phyloP scores from a whole-genome alignment of 2,329 filamentous ascomycete species.

The Cladosporium halotolerans region DNA sequence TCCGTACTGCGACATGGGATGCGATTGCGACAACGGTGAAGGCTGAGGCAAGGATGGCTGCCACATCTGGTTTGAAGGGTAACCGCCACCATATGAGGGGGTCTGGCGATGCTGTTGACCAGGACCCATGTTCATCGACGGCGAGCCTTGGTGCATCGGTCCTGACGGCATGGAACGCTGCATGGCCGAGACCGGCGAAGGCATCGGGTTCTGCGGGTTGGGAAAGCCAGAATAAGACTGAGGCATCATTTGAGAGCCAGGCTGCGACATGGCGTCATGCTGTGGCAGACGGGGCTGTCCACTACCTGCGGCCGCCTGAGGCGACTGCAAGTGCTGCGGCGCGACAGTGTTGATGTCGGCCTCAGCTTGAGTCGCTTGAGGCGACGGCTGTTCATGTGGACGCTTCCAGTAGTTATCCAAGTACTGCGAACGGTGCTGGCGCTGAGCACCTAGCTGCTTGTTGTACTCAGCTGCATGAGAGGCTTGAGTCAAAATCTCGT shows the following conservation, averaged over 20 bases:
- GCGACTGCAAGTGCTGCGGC: constrained; percentile 42
- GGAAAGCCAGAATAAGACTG: constrained; percentile 64
- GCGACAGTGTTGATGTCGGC: constrained; percentile 34
- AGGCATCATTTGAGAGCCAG: constrained; percentile 49
- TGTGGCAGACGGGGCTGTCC: constrained; percentile 51
- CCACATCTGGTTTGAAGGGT: constrained; percentile 44
- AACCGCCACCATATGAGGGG: constrained; percentile 37
- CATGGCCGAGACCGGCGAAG: constrained; percentile 67
- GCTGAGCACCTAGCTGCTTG: constrained; percentile 72
- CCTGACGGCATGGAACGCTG: constrained; percentile 47
- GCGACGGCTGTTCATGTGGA: constrained; percentile 67
- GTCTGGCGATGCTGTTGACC: constrained; percentile 33
- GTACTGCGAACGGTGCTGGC: constrained; percentile 71
- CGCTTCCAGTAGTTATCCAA: constrained; percentile 76
- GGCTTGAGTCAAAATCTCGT: constrained; percentile 79
- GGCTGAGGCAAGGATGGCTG: constrained; percentile 40
- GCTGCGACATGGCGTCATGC: constrained; percentile 51
- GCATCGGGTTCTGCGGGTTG: constrained; percentile 65
- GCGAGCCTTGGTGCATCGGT: constrained; percentile 51
- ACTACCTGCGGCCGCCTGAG: constrained; percentile 40
- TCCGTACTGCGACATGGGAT: constrained; percentile 37
- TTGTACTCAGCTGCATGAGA: constrained; percentile 88
- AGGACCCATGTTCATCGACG: constrained; percentile 44
- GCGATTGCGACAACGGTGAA: constrained; percentile 41
- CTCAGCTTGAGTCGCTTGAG: constrained; percentile 34